phyloP scores from a whole-genome alignment of 768 basidiomycete species.

The Pluteus cervinus region DNA sequence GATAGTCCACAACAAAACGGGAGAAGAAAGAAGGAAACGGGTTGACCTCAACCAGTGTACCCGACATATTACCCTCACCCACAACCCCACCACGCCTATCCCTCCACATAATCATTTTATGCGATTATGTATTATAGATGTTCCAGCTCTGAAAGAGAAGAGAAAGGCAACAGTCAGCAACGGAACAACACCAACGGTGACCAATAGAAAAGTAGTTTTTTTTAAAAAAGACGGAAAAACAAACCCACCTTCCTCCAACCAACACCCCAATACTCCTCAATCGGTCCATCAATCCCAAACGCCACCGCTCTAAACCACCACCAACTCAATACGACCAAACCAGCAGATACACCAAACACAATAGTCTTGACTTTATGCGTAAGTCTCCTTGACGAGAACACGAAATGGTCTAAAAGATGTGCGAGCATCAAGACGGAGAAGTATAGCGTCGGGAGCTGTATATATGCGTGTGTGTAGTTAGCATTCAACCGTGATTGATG shows the following conservation, averaged over 20 bases:
- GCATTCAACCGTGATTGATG: neutral
- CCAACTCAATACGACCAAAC: slow-evolving; percentile 67
- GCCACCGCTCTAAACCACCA: slow-evolving; percentile 94
- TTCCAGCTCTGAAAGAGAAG: slow-evolving; percentile 21
- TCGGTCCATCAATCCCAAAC: slow-evolving; percentile 88
- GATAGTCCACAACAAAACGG: too few species aligned
- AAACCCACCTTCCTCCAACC: slow-evolving; percentile 62
- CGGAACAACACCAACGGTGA: neutral
- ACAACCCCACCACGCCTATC: too few species aligned
- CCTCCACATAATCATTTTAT: too few species aligned
- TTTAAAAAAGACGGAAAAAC: slow-evolving; percentile 6
- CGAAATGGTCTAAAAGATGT: slow-evolving; percentile 87
- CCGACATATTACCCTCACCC: too few species aligned
- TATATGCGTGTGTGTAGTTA: slow-evolving; percentile 7
- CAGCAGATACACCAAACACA: slow-evolving; percentile 58
- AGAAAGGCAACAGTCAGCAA: neutral
- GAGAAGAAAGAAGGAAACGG: too few species aligned
- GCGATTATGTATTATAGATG: too few species aligned
- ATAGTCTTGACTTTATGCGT: slow-evolving; percentile 62
- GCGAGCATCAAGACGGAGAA: slow-evolving; percentile 91
- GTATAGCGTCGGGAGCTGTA: slow-evolving; percentile 90
- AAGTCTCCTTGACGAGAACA: slow-evolving; percentile 73
- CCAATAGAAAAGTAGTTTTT: slow-evolving; percentile 3
- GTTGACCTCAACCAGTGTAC: too few species aligned
- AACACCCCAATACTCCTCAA: slow-evolving; percentile 74